Conservation (phyloP, 306 rosid species). For the Astragalus glycyphyllos region DNA sequence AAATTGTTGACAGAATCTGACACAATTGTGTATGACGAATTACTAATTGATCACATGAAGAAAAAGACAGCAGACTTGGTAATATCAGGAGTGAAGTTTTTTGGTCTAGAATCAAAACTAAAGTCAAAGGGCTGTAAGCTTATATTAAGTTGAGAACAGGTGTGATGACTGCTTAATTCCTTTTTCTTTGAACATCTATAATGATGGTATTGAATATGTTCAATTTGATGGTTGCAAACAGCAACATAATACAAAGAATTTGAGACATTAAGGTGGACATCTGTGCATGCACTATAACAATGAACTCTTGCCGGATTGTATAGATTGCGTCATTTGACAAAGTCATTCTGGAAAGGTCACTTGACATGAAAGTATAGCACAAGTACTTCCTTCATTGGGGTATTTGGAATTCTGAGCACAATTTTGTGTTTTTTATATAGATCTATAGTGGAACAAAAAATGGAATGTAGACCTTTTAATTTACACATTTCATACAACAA, state of each 20-base stretch:
- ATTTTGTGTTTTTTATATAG: background rate
- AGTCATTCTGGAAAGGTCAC: background rate
- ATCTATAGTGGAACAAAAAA: background rate
- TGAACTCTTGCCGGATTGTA: background rate
- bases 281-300: background rate
- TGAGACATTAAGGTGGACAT: background rate
- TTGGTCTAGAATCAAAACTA: constrained; percentile 79
- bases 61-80: constrained; percentile 82
- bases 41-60: constrained; percentile 83
- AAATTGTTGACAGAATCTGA: constrained; percentile 70
- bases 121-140: constrained; percentile 69
- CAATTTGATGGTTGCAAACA: background rate
- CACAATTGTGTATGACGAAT: constrained; percentile 69
- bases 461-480: background rate
- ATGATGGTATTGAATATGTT: constrained; percentile 26
- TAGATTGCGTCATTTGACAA: background rate
- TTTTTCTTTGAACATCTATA: background rate
- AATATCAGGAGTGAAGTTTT: constrained; percentile 75
- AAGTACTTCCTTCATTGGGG: background rate
- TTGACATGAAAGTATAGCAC: background rate
- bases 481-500: no score
- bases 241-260: background rate
- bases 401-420: background rate
- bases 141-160: constrained; percentile 54
- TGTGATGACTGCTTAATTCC: background rate